Evolutionary conservation across 1,284 basidiomycete genomes (phyloP), one percentile per base, ranked within the genome.

Genomic region (Ustilago vetiveriae): DNA sequence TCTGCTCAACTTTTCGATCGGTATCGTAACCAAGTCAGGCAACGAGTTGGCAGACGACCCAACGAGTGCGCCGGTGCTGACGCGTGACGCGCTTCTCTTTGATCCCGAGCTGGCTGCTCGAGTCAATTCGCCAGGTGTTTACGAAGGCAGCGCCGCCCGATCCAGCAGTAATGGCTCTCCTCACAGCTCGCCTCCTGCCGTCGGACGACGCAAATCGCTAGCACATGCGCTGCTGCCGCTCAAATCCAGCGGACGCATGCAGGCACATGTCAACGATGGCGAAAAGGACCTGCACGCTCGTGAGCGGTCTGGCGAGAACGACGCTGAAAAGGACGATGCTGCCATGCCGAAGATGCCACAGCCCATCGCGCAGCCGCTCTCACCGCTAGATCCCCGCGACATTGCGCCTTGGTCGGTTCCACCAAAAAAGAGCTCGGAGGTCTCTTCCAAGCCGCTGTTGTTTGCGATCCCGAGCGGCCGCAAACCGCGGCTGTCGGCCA

Each of bases 51-150:
- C 40, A 6, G 60, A 64, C 10, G 47, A 64, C 1, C 44, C 39
- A 10, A 23, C 33, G 8, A 47, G 55, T 21, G 35, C 46, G 6
- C 59, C 59, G 6, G 66, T 59, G 16, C 23, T 69, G 29, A 64
- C 66, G 36, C 55, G 60, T 6, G 60, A 69, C n/a, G 66, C 66
- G 8, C 41, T 69, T 41, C 59, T 64, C 14, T 69, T 69, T 26
- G 66, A 69, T 22, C 66, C 66, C 1, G 66, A 59, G n/a, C 45
- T 69, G 23, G 60, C 60, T n/a, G 50, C 53, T 1, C 32, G 52
- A 10, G 57, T 57, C 17, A 36, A 33, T 3, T 47, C 53, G 21
- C 45, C 58, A 6, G 37, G 53, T 3, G 32, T 22, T 29, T 16
- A 40, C 23, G 44, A 52, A 6, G 43, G 30, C 5, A 35, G 50